phyloP scores from a whole-genome alignment of 2,329 filamentous ascomycete genomes.

The Diaporthe ilicicola region DNA sequence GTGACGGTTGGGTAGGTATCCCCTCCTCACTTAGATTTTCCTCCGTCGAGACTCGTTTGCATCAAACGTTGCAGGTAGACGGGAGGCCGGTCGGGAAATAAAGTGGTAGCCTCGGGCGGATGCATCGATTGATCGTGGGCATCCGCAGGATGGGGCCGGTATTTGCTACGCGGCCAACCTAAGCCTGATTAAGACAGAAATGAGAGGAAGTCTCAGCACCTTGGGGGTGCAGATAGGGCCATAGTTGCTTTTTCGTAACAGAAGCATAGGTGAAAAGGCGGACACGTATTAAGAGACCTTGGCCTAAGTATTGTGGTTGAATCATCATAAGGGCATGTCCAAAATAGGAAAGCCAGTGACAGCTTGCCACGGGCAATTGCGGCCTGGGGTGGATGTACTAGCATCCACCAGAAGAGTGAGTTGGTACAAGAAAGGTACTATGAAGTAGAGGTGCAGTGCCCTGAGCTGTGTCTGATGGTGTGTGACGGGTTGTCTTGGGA shows the following conservation, averaged over 20 bases:
- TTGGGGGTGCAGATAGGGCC: not conserved
- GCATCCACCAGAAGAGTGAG: not conserved
- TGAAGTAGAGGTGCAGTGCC: constrained; percentile 14
- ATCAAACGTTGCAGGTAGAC: constrained; percentile 32
- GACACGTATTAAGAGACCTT: constrained; percentile 9
- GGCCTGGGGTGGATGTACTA: constrained; percentile 7
- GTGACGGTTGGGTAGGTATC: constrained; percentile 25
- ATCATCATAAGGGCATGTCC: constrained; percentile 18
- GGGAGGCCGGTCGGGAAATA: constrained; percentile 28
- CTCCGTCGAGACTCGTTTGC: constrained; percentile 26
- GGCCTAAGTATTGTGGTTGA: constrained; percentile 3
- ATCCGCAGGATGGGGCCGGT: constrained; percentile 26
- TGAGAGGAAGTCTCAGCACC: not conserved
- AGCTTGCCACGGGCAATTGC: constrained; percentile 15
- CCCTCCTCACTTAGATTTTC: constrained; percentile 25
- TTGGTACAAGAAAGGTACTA: constrained; percentile 20
- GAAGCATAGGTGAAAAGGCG: constrained; percentile 1
- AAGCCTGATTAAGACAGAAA: constrained; percentile 23
- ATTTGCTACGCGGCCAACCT: constrained; percentile 31
- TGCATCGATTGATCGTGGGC: constrained; percentile 27
- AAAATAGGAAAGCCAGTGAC: constrained; percentile 25
- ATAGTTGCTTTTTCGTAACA: constrained; percentile 21
- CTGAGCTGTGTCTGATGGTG: constrained; percentile 6
- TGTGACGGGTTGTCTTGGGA: constrained; percentile 5
- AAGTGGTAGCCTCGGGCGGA: constrained; percentile 30